phyloP scores from a whole-genome alignment of 2,329 filamentous ascomycete genomes.

The Amauroascus verrucosus region DNA sequence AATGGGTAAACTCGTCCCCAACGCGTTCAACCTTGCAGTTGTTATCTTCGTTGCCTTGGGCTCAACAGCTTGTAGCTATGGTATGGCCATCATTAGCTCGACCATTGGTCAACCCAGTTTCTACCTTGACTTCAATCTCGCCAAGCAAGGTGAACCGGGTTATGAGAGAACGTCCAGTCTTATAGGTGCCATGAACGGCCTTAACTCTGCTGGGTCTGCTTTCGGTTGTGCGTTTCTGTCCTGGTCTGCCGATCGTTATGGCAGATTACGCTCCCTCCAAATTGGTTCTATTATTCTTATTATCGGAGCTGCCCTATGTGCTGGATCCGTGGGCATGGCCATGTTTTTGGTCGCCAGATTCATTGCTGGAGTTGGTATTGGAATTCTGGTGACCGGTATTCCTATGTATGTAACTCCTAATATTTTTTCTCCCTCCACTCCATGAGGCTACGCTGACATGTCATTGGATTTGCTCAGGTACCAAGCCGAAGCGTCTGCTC shows the following conservation, averaged over 20 bases:
- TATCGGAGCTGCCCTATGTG: constrained; percentile 33
- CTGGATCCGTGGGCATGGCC: constrained; percentile 21
- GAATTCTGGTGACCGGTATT: constrained; percentile 13
- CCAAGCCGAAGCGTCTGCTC: constrained; percentile 34
- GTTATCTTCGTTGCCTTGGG: constrained; percentile 29
- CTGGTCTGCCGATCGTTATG: constrained; percentile 32
- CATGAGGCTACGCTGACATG: not conserved
- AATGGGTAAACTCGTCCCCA: constrained; percentile 15
- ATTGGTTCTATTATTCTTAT: constrained; percentile 30
- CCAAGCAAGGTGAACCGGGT: constrained; percentile 29
- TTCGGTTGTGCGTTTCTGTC: constrained; percentile 31
- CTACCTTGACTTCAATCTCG: constrained; percentile 35
- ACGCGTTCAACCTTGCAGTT: constrained; percentile 27
- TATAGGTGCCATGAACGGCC: constrained; percentile 39
- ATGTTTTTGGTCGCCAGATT: constrained; percentile 14
- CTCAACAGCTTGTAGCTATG: constrained; percentile 27
- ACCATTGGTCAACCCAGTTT: constrained; percentile 41
- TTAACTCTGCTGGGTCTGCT: constrained; percentile 36
- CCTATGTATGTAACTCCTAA: constrained; percentile 10
- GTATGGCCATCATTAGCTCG: constrained; percentile 32
- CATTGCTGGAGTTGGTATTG: constrained; percentile 14
- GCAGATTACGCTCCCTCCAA: constrained; percentile 32
- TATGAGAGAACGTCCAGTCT: constrained; percentile 36
- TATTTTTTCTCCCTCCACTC: not conserved
- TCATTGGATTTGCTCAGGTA: constrained; percentile 15